Percentiles rank a stretch among this genome's conserved stretches.
phyloP scores from a whole-genome alignment of 352 stramenopile genomes.

The Phytophthora tubulina region DNA sequence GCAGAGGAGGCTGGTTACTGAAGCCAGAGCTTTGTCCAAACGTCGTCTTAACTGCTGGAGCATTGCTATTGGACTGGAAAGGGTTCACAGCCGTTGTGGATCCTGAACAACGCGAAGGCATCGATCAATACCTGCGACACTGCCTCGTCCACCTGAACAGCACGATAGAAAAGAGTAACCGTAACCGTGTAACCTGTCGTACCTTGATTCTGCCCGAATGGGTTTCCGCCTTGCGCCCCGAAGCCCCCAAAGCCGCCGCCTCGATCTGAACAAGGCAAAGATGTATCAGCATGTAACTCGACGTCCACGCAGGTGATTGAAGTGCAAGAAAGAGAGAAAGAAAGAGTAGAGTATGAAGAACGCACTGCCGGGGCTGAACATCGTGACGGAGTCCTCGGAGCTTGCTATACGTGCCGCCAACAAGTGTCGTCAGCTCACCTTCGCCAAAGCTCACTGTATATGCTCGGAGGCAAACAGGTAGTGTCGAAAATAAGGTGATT shows the following conservation, averaged over 20 bases:
- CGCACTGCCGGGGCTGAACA: slow-evolving; percentile 54
- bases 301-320: background rate
- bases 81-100: slow-evolving; percentile 33
- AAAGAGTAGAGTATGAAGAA: slow-evolving; percentile 7
- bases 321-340: background rate
- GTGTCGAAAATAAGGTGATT: slow-evolving; percentile 1
- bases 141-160: slow-evolving; percentile 15
- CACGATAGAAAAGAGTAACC: slow-evolving; percentile 12
- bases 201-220: slow-evolving; percentile 57
- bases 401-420: background rate
- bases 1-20: slow-evolving; percentile 34
- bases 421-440: background rate
- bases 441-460: slow-evolving; percentile 6
- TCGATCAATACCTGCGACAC: slow-evolving; percentile 43
- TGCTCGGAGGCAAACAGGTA: background rate
- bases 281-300: slow-evolving; percentile 20
- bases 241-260: slow-evolving; percentile 37
- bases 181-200: slow-evolving; percentile 27
- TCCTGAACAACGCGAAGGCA: slow-evolving; percentile 47
- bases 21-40: slow-evolving; percentile 55
- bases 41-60: slow-evolving; percentile 25
- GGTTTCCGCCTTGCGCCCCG: slow-evolving; percentile 35
- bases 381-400: slow-evolving; percentile 12
- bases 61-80: slow-evolving; percentile 39
- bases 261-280: slow-evolving; percentile 26